These are phyloP conservation scores for Yarrowia divulgata DNA, from an alignment of 805 yeast species.

Conservation along the genomic window DNA sequence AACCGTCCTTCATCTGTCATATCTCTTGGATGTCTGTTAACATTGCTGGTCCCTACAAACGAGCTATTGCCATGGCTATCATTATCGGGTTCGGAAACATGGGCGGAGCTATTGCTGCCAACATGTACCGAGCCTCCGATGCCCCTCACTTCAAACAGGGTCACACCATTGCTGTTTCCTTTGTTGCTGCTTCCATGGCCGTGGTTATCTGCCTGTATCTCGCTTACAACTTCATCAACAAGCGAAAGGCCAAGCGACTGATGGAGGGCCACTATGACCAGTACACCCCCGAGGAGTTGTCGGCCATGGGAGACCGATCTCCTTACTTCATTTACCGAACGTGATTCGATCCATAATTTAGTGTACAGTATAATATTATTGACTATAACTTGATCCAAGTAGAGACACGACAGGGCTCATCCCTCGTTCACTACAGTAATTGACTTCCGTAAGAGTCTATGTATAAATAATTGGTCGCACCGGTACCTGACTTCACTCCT, in stretches of 20 bases:
- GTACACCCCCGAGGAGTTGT: slow-evolving; percentile 34
- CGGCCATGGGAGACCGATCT: slow-evolving; percentile 34
- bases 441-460: too few relatives aligned
- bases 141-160: slow-evolving; percentile 65
- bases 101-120: slow-evolving; percentile 67
- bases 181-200: slow-evolving; percentile 50
- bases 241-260: slow-evolving; percentile 32
- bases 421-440: too few relatives aligned
- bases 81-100: slow-evolving; percentile 70
- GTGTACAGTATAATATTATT: slow-evolving; percentile 7
- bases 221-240: slow-evolving; percentile 34
- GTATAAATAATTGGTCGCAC: neutral
- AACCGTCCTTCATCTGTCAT: slow-evolving; percentile 64
- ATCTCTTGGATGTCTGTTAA: slow-evolving; percentile 68
- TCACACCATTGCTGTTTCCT: slow-evolving; percentile 57
- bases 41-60: slow-evolving; percentile 63
- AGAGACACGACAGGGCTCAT: too few relatives aligned
- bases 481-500: neutral
- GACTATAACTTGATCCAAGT: neutral
- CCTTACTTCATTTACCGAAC: slow-evolving; percentile 31
- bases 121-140: slow-evolving; percentile 59
- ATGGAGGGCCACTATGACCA: slow-evolving; percentile 32
- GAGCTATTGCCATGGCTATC: slow-evolving; percentile 61
- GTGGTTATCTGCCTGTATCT: slow-evolving; percentile 14
- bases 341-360: neutral